Base-by-base conservation (phyloP, 768 basidiomycete genomes). In the Antrodiella citrinella region DNA sequence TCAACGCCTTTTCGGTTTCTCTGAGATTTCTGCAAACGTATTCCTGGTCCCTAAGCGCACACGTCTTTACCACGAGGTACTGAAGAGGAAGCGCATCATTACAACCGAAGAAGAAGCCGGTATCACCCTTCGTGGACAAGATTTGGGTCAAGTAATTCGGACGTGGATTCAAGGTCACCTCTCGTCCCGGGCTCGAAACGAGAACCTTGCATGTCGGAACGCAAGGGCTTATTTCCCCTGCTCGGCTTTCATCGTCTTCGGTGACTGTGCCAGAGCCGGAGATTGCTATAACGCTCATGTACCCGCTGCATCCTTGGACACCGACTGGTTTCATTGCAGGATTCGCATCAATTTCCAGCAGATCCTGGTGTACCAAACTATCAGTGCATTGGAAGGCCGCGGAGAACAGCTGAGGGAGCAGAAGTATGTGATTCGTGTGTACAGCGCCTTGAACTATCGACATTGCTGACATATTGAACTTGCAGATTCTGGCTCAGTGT, bases 281-380 rank as follows among this genome's bases (percentile, higher is more conserved):
- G 15, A n/a, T 3, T 80, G 77, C 48, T 55, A 54, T 3, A 59
- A 65, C 40, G 65, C 66, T 7, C 77, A 78, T 50, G 47, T 68
- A 24, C 44, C 44, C 12, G 11, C 53, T 0, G 46, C 61, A 1
- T 57, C 65, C 18, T 47, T 65, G 46, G 62, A 59, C 26, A 22
- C 60, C 2, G 54, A 56, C 18, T 69, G 63, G 59, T 80, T 72
- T 45, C 72, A 73, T 40, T 22, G 54, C 15, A 70, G 71, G 13
- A 59, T 78, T 10, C 62, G 69, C 3, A 59, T 77, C 21, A 73
- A 78, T 54, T 54, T 82, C 3, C 70, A 72, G 42, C 75, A 80
- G 47, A 71, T 82, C 2, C 54, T 67, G 45, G 76, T 81, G 12
- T 66, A 50, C 26, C 56, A 57, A 35, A 52, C 56, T 3, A 26